Evolutionary conservation across 2,329 filamentous ascomycete genomes (phyloP).

Genomic region (Penicillium sp.): DNA sequence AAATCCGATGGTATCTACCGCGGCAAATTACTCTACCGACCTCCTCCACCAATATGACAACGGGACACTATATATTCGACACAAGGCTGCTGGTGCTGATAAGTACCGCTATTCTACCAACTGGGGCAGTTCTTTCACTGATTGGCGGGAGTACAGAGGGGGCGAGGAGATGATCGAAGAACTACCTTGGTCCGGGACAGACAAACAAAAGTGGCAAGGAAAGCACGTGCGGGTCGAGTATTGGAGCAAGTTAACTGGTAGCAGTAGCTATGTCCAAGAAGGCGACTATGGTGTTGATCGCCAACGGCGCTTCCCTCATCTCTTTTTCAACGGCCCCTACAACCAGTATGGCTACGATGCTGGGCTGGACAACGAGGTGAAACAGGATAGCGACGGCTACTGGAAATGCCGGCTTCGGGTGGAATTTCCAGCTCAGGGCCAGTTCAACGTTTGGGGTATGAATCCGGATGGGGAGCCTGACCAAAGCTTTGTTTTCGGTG

Average conservation of each 20-base stretch:
- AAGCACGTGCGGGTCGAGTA: slow-evolving; percentile 69
- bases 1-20: slow-evolving; percentile 66
- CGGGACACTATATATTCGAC: slow-evolving; percentile 56
- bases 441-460: slow-evolving; percentile 71
- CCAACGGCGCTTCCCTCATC: slow-evolving; percentile 63
- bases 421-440: slow-evolving; percentile 66
- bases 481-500: slow-evolving; percentile 63
- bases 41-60: slow-evolving; percentile 55
- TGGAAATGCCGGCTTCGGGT: slow-evolving; percentile 67
- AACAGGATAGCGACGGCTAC: slow-evolving; percentile 53
- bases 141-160: slow-evolving; percentile 62
- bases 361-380: slow-evolving; percentile 60
- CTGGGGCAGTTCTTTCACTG: slow-evolving; percentile 64
- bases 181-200: slow-evolving; percentile 63
- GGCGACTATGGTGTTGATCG: slow-evolving; percentile 55
- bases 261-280: slow-evolving; percentile 65
- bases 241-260: slow-evolving; percentile 63
- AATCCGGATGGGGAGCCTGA: slow-evolving; percentile 67
- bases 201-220: slow-evolving; percentile 63
- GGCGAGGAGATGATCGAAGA: slow-evolving; percentile 54
- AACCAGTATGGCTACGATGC: slow-evolving; percentile 69
- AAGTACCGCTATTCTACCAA: slow-evolving; percentile 67
- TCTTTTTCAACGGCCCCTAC: slow-evolving; percentile 66
- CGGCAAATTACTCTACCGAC: slow-evolving; percentile 63
- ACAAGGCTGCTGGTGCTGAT: slow-evolving; percentile 65